Conservation (phyloP, 495 filamentous ascomycete genomes). For the Terfezia claveryi region DNA sequence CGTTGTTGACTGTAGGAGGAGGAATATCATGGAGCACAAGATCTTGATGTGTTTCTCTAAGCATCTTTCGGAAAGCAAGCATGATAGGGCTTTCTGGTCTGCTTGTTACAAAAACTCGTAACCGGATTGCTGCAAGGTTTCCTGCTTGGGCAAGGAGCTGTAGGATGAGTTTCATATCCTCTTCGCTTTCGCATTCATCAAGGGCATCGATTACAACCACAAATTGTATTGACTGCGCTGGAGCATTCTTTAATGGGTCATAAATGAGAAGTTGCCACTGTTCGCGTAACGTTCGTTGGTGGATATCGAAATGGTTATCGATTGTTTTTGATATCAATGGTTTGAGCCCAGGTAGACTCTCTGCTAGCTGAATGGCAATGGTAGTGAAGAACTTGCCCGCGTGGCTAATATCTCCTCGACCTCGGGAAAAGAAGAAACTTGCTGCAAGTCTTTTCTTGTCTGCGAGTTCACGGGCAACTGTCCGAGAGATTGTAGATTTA, state of each 20-base stretch:
- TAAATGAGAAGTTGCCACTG: slow-evolving; percentile 10
- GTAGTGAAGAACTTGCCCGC: slow-evolving; percentile 10
- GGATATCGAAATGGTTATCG: slow-evolving; percentile 2
- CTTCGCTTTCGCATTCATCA: slow-evolving; percentile 18
- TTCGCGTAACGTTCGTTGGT: neutral
- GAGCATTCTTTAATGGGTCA: slow-evolving; percentile 2
- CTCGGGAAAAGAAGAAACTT: slow-evolving; percentile 5
- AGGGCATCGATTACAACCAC: slow-evolving; percentile 21
- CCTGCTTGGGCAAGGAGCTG: slow-evolving; percentile 13
- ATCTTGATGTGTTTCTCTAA: slow-evolving; percentile 4
- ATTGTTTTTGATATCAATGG: slow-evolving; percentile 4
- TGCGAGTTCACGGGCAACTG: slow-evolving; percentile 1
- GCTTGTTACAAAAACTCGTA: slow-evolving; percentile 22
- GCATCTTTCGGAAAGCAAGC: slow-evolving; percentile 6
- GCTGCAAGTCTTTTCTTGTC: slow-evolving; percentile 4
- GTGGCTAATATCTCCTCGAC: slow-evolving; percentile 7
- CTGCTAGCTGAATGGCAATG: slow-evolving; percentile 8
- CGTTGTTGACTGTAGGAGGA: neutral
- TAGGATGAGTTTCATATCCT: slow-evolving; percentile 14
- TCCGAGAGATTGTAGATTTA: slow-evolving; percentile 19
- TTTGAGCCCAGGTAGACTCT: neutral
- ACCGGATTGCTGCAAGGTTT: slow-evolving; percentile 4
- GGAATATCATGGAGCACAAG: slow-evolving; percentile 8
- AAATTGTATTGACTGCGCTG: neutral
- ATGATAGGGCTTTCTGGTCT: slow-evolving; percentile 19